Percentiles rank a stretch among this genome's conserved stretches.
These are phyloP conservation scores for Phylloboletellus chloephorus DNA, from an alignment of 1,284 basidiomycete genomes.

Conservation along the genomic window DNA sequence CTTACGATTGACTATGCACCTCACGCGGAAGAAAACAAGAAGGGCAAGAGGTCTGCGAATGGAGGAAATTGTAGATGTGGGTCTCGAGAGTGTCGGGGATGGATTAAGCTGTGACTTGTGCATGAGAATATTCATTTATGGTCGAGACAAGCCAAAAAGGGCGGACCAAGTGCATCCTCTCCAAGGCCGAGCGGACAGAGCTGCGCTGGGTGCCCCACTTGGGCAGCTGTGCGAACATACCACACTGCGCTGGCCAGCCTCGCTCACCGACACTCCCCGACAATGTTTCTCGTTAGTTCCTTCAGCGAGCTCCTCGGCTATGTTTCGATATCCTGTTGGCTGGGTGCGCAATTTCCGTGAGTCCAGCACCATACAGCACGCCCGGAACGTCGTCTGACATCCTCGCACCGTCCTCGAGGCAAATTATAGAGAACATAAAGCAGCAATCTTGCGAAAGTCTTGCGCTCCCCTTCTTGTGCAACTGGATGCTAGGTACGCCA, in stretches of 20 bases:
- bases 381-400: constrained; percentile 13
- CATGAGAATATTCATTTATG: not conserved
- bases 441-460: constrained; percentile 79
- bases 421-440: constrained; percentile 76
- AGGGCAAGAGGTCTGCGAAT: constrained; percentile 21
- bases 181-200: not conserved
- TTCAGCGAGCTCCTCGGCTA: constrained; percentile 64
- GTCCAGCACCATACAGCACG: constrained; percentile 32
- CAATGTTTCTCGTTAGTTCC: constrained; percentile 17
- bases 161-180: no score
- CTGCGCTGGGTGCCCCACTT: not conserved
- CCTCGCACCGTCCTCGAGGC: constrained; percentile 37
- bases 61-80: constrained; percentile 21
- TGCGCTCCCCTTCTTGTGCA: constrained; percentile 83
- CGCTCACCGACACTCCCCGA: not conserved
- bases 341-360: constrained; percentile 89
- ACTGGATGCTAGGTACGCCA: constrained; percentile 79
- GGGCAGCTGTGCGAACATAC: constrained; percentile 17
- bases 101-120: constrained; percentile 19
- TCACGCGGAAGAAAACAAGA: constrained; percentile 25
- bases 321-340: constrained; percentile 79
- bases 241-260: not conserved
- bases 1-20: constrained; percentile 64
- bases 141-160: not conserved
- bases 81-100: constrained; percentile 25